Evolutionary conservation across 495 filamentous ascomycete genomes (phyloP).

Genomic region (Tuber aestivum): DNA sequence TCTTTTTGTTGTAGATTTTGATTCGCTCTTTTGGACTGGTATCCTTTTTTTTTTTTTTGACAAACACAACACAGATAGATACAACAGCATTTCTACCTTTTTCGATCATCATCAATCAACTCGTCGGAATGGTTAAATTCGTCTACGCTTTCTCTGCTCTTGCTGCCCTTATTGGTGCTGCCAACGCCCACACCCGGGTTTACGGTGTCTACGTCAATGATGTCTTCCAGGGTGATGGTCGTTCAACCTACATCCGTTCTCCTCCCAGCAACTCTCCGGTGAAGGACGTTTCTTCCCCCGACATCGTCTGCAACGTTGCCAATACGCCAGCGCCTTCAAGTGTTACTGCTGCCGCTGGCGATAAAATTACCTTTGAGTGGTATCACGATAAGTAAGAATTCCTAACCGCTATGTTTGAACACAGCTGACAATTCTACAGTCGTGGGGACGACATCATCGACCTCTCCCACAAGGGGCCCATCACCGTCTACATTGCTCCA

Average conservation of each 20-base stretch:
- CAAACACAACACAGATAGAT: neutral
- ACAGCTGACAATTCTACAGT: constrained; percentile 41
- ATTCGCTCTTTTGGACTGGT: constrained; percentile 25
- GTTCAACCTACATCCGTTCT: constrained; percentile 47
- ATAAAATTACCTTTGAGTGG: constrained; percentile 47
- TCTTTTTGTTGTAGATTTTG: constrained; percentile 36
- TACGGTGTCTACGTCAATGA: constrained; percentile 48
- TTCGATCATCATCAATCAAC: neutral
- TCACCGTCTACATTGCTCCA: constrained; percentile 50
- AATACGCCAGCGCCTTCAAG: constrained; percentile 1
- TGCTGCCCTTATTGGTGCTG: constrained; percentile 43
- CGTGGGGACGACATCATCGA: constrained; percentile 51
- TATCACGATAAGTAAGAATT: constrained; percentile 40
- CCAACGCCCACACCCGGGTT: constrained; percentile 48
- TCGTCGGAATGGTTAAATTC: constrained; percentile 45
- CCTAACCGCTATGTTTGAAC: neutral
- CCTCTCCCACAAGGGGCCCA: constrained; percentile 49
- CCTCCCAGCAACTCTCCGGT: constrained; percentile 50
- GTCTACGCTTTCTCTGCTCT: constrained; percentile 37
- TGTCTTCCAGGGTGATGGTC: constrained; percentile 46
- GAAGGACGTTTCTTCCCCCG: constrained; percentile 47
- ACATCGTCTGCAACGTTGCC: constrained; percentile 46
- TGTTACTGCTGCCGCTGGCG: constrained; percentile 12
- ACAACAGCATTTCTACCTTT: neutral
- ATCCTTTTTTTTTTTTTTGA: constrained; percentile 29